phyloP scores from a whole-genome alignment of 257 asterid genomes.

The Prunella vulgaris region DNA sequence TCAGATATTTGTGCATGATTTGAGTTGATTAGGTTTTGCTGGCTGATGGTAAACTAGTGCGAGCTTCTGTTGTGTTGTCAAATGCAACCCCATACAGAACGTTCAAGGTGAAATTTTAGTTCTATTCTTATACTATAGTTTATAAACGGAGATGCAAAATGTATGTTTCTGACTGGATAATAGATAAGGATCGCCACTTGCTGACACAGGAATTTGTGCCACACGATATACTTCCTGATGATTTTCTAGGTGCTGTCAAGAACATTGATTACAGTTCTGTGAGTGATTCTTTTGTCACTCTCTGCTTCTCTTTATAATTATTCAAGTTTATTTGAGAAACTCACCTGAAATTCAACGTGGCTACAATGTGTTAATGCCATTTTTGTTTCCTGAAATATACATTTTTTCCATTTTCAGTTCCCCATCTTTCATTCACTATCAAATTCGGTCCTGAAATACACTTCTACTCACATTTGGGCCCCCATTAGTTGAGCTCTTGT shows the following conservation, averaged over 20 bases:
- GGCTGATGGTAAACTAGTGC: slow-evolving; percentile 72
- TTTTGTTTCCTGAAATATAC: too few species aligned
- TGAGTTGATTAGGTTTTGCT: slow-evolving; percentile 60
- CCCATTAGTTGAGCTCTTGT: too few species aligned
- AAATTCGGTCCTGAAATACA: too few species aligned
- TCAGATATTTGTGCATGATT: slow-evolving; percentile 20
- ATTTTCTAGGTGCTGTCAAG: slow-evolving; percentile 58
- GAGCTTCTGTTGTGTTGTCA: slow-evolving; percentile 79
- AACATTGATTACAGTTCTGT: slow-evolving; percentile 87
- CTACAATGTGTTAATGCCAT: too few species aligned
- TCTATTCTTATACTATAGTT: slow-evolving; percentile 14
- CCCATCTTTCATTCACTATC: too few species aligned
- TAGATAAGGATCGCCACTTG: slow-evolving; percentile 17
- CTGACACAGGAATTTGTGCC: slow-evolving; percentile 80
- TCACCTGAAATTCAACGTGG: slow-evolving; percentile 17
- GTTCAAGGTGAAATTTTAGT: slow-evolving; percentile 54
- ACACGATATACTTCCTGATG: slow-evolving; percentile 61
- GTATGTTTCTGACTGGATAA: slow-evolving; percentile 5
- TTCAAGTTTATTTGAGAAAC: not conserved
- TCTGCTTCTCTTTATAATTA: not conserved
- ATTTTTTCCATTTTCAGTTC: too few species aligned
- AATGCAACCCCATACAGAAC: slow-evolving; percentile 98
- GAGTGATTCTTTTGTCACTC: slow-evolving; percentile 30
- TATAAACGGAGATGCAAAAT: not conserved
- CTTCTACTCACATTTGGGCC: too few species aligned